phyloP scores from a whole-genome alignment of 2,329 filamentous ascomycete species.

The Venturia pyrina region DNA sequence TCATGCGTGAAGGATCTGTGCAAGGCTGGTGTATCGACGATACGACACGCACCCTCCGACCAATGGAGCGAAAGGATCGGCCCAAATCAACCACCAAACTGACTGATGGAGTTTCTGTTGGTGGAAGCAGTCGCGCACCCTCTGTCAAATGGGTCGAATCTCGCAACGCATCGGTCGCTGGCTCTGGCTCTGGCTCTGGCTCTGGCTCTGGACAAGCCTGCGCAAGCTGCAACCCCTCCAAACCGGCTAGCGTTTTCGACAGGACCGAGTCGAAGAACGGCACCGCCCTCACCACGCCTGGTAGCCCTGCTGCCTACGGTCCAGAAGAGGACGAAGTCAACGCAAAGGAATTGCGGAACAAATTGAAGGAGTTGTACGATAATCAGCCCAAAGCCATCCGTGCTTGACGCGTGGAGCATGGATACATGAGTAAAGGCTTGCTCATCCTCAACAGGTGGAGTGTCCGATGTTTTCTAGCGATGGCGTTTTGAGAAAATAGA shows the following conservation, averaged over 20 bases:
- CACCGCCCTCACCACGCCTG: conserved; percentile 4
- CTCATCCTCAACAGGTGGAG: background rate
- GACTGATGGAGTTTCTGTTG: background rate
- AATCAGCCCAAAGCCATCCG: background rate
- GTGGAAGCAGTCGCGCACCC: background rate
- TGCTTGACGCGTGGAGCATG: background rate
- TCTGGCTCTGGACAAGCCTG: background rate
- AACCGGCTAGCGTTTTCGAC: background rate
- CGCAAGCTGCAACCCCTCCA: background rate
- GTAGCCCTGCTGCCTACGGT: background rate
- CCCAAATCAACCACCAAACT: background rate
- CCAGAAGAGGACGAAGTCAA: background rate
- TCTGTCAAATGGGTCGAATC: background rate
- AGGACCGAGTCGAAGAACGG: background rate
- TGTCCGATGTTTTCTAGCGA: background rate
- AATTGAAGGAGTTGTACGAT: background rate
- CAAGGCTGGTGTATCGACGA: conserved; percentile 6
- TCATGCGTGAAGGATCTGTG: background rate
- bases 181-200: background rate
- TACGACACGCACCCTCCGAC: background rate
- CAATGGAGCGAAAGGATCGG: background rate
- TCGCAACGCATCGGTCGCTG: background rate
- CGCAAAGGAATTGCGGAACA: background rate
- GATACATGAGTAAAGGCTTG: background rate
- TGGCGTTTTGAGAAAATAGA: background rate